Percentiles rank a stretch among this genome's conserved stretches.
phyloP scores from a whole-genome alignment of 2,329 filamentous ascomycete species.

The Neofusicoccum kwambonambiense region DNA sequence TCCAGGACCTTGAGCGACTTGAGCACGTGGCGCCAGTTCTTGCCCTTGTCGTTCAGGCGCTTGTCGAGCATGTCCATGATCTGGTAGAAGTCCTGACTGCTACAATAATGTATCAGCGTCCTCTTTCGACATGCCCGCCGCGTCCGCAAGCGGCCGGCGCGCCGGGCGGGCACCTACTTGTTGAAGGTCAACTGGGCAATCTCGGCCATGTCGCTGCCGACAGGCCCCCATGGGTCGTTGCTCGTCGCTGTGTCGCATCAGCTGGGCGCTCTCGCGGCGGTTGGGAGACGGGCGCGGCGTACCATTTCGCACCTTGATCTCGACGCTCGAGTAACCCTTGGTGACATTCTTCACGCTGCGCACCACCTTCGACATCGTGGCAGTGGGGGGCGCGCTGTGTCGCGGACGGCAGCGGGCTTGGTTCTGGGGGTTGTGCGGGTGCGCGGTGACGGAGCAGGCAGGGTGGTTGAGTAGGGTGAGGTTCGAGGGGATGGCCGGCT shows the following conservation, averaged over 20 bases:
- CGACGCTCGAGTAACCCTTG: constrained; percentile 93
- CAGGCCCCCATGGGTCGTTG: constrained; percentile 98
- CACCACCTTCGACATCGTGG: constrained; percentile 90
- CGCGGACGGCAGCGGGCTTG: background rate
- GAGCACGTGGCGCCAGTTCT: constrained; percentile 98
- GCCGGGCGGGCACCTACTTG: constrained; percentile 62
- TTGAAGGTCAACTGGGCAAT: constrained; percentile 98
- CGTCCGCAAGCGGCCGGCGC: background rate
- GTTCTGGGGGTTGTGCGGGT: background rate
- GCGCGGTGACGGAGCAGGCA: background rate
- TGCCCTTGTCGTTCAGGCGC: constrained; percentile 96
- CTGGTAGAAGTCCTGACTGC: constrained; percentile 96
- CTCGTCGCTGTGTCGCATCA: constrained; percentile 70
- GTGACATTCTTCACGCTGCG: constrained; percentile 99
- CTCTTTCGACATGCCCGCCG: constrained; percentile 6
- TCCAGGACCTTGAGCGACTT: constrained; percentile 97
- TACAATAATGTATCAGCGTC: constrained; percentile 42
- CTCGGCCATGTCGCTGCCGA: constrained; percentile 97
- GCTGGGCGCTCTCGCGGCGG: constrained; percentile 24
- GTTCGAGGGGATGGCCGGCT: constrained; percentile 21
- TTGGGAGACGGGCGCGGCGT: constrained; percentile 16
- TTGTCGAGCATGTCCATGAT: constrained; percentile 99
- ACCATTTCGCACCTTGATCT: constrained; percentile 77
- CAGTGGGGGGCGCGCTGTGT: constrained; percentile 1
- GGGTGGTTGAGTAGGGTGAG: constrained; percentile 12